phyloP scores from a whole-genome alignment of 1,284 basidiomycete species.

The Vanrija sp. region DNA sequence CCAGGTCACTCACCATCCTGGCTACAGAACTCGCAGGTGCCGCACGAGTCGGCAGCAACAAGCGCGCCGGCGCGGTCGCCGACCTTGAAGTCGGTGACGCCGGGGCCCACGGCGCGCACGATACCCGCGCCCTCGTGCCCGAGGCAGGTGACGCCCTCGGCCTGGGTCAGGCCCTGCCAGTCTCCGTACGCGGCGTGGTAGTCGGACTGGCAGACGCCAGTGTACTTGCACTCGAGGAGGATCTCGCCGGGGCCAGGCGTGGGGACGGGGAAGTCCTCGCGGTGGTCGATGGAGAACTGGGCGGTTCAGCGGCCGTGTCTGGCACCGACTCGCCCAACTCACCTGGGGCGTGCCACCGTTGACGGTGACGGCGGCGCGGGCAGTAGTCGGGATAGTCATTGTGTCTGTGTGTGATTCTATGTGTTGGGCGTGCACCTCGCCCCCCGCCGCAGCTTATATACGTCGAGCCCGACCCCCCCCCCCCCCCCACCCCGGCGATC shows the following conservation, averaged over 20 bases:
- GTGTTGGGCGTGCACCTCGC: too few relatives aligned
- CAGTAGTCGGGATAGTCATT: too few relatives aligned
- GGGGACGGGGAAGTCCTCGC: conserved; percentile 21
- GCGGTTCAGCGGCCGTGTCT: neutral
- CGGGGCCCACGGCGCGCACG: conserved; percentile 15
- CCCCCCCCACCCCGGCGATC: too few relatives aligned
- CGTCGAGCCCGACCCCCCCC: too few relatives aligned
- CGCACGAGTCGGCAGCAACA: conserved; percentile 8
- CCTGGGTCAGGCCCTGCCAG: neutral
- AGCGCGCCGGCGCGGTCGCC: conserved; percentile 14
- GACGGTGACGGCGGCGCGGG: too few relatives aligned
- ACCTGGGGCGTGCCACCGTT: too few relatives aligned
- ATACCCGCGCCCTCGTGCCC: conserved; percentile 20
- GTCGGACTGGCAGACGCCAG: conserved; percentile 20
- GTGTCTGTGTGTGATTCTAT: too few relatives aligned
- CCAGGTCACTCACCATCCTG: conserved; percentile 5
- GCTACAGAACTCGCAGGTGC: conserved; percentile 16
- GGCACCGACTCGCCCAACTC: too few relatives aligned
- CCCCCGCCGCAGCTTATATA: too few relatives aligned
- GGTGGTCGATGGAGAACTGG: conserved; percentile 14
- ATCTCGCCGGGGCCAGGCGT: conserved; percentile 16
- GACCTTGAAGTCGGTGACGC: conserved; percentile 15
- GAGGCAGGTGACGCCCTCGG: conserved; percentile 12
- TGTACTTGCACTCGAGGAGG: conserved; percentile 16
- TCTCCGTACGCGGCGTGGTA: conserved; percentile 4